Evolutionary conservation across 768 basidiomycete species (phyloP), one percentile per base, ranked within the genome.

Genomic region (Candolleomyces eurysporus): DNA sequence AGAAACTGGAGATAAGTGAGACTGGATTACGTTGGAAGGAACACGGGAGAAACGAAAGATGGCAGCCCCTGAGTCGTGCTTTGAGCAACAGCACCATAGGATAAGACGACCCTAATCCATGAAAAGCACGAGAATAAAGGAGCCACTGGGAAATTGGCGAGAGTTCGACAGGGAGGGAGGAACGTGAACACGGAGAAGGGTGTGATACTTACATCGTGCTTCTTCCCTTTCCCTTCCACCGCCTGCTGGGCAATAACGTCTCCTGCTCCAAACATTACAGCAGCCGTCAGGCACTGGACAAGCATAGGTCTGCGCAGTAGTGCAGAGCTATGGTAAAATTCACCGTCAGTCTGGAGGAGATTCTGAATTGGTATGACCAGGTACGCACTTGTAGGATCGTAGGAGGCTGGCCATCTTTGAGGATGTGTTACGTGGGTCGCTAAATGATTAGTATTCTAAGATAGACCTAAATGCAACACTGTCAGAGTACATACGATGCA

Each of bases 211-310:
- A 91, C 90, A 65, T 97, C 94, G 68, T 96, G 94, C 2, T 87
- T 72, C 58, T 68, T 77, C 6, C 92, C 91, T 64, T 78, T 83
- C 67, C 78, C 79, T 69, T 96, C 95, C 19, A 96, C 82, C 1
- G 76, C 82, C 72, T 96, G 95, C 73, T 97, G 94, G 0, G 94
- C 94, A 48, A 96, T 82, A 1, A 94, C 67, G 69, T 94, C 92
- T 21, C 90, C 91, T 6, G 82, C 77, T 48, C 89, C 87, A 64
- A 92, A 93, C 9, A 93, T 75, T 55, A 88, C 66, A 1, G 81
- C 84, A 0, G 88, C 88, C 0, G 89, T 89, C 0, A 75, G 72
- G 60, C 86, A 89, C 65, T 90, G 88, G 2, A 85, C 75, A 17
- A 84, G 58, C 75, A 89, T 77, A 0, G 90, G 90, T 13, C 84